Evolutionary conservation across 345 rosid genomes (phyloP).

Genomic region (Dipteronia dyeriana): DNA sequence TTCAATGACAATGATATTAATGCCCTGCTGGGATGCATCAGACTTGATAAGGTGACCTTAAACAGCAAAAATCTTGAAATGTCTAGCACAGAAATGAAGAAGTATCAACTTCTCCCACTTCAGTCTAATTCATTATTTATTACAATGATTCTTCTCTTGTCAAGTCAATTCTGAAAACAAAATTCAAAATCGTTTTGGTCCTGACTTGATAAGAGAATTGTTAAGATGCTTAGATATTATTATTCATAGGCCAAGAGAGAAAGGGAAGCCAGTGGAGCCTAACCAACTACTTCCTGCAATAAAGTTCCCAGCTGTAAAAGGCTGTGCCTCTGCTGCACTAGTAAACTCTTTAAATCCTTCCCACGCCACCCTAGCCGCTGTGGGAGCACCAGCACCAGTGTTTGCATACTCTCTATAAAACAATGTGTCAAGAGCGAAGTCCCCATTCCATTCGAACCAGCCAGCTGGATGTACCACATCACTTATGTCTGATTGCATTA

Average conservation of each 20-base stretch:
- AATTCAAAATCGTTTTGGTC: too few species aligned
- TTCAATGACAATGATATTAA: background rate
- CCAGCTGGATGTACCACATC: slow-evolving; percentile 62
- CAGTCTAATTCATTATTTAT: background rate
- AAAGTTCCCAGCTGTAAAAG: slow-evolving; percentile 53
- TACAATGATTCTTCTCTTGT: background rate
- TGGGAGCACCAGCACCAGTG: slow-evolving; percentile 60
- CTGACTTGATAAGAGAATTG: too few species aligned
- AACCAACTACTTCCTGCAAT: slow-evolving; percentile 61
- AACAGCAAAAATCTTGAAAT: background rate
- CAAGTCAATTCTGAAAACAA: too few species aligned
- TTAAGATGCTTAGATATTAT: too few species aligned
- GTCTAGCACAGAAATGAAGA: background rate
- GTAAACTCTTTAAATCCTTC: slow-evolving; percentile 49
- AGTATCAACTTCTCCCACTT: background rate
- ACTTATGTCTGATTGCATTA: slow-evolving; percentile 60
- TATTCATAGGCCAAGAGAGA: slow-evolving; percentile 44
- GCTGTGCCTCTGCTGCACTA: slow-evolving; percentile 36
- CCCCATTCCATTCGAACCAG: slow-evolving; percentile 63
- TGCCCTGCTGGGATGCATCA: background rate
- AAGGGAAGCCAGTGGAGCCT: slow-evolving; percentile 65
- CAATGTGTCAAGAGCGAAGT: slow-evolving; percentile 62
- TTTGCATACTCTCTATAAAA: slow-evolving; percentile 62
- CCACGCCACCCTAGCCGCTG: slow-evolving; percentile 60
- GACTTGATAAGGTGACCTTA: background rate